A percentile compares a stretch with the other conserved stretches of the same genome.
Evolutionary conservation across 345 rosid genomes (phyloP).

Genomic region (Excoecaria cochinchinensis): DNA sequence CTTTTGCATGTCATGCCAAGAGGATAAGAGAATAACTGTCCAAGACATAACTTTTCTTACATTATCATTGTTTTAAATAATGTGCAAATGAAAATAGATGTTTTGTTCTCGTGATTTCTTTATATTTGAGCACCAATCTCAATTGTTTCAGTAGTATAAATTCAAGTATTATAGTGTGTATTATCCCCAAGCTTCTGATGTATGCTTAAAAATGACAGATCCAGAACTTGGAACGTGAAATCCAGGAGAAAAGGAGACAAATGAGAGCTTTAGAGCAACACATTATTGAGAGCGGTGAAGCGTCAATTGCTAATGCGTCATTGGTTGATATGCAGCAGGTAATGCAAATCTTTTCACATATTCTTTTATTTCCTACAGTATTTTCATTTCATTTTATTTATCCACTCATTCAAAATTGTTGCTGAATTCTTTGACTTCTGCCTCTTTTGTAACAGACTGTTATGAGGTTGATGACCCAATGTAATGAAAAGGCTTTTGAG

Average conservation of each 20-base stretch:
- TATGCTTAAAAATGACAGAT: constrained; percentile 47
- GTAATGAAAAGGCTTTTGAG: constrained; percentile 94
- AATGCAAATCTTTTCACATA: constrained; percentile 13
- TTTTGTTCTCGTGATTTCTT: neutral
- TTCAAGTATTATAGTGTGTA: neutral
- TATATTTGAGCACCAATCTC: constrained; percentile 10
- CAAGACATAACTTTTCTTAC: neutral
- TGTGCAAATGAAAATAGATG: neutral
- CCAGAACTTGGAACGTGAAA: constrained; percentile 78
- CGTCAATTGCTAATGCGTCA: constrained; percentile 88
- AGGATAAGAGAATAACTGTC: neutral
- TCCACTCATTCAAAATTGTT: neutral
- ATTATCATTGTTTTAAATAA: neutral
- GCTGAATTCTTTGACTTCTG: constrained; percentile 18
- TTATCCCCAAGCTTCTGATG: constrained; percentile 7
- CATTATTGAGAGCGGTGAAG: constrained; percentile 89
- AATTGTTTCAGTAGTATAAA: neutral
- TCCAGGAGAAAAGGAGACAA: constrained; percentile 88
- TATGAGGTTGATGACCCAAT: constrained; percentile 86
- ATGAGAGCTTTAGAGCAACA: constrained; percentile 81
- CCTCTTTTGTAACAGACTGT: constrained; percentile 64
- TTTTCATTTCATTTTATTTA: neutral
- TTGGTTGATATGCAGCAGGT: constrained; percentile 98
- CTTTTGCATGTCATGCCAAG: neutral
- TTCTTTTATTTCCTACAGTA: neutral